Percentiles rank a stretch among this genome's conserved stretches.
Evolutionary conservation across 306 rosid genomes (phyloP).

Genomic region (Rosa rugosa): DNA sequence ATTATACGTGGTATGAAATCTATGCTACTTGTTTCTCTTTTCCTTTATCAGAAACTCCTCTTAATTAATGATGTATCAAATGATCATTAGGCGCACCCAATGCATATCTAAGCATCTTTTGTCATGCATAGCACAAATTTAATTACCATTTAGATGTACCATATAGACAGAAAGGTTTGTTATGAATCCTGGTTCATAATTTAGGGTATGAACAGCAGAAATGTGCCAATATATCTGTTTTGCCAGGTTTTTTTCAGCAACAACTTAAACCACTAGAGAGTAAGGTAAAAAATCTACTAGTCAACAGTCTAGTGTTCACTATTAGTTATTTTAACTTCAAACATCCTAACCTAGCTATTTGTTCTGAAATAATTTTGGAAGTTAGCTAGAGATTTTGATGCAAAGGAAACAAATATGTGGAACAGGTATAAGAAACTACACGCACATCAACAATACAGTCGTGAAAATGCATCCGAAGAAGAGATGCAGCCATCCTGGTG

Average conservation of each 20-base stretch:
- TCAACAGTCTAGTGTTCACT: neutral
- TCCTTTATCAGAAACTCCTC: neutral
- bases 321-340: neutral
- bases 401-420: constrained; percentile 1
- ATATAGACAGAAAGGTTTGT: neutral
- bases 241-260: neutral
- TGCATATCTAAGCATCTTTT: neutral
- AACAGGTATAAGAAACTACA: neutral
- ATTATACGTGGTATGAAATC: neutral
- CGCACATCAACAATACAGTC: constrained; percentile 68
- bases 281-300: neutral
- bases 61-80: neutral
- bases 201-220: neutral
- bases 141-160: neutral
- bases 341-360: neutral
- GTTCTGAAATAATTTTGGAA: neutral
- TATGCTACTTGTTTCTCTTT: neutral
- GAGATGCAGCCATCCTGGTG: constrained; percentile 66
- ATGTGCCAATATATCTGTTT: neutral
- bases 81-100: neutral
- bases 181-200: neutral
- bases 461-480: constrained; percentile 74
- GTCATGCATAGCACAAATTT: neutral
- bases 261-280: neutral
- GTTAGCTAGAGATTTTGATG: neutral